phyloP scores from a whole-genome alignment of 305 asterid species.

The Fraxinus platypoda region DNA sequence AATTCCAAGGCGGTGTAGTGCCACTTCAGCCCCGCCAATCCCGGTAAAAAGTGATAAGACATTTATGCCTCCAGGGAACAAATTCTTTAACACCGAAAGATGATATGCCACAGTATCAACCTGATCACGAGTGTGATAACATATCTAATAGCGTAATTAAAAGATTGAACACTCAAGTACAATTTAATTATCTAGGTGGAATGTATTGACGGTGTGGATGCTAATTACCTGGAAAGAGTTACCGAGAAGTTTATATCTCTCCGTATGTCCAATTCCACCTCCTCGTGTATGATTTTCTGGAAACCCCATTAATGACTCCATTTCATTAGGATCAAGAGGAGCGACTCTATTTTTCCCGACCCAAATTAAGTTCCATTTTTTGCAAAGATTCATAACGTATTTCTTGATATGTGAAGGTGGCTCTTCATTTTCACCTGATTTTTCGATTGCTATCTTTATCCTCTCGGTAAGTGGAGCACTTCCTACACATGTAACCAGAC shows the following conservation, averaged over 20 bases:
- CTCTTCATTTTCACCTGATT: background rate
- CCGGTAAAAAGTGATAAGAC: constrained; percentile 52
- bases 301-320: background rate
- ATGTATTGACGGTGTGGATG: background rate
- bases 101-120: constrained; percentile 57
- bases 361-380: background rate
- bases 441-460: background rate
- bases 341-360: background rate
- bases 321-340: background rate
- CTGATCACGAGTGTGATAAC: constrained; percentile 21
- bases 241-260: background rate
- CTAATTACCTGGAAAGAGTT: background rate
- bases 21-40: constrained; percentile 57
- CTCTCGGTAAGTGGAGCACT: background rate
- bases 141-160: background rate
- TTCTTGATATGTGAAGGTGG: background rate
- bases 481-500: background rate
- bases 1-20: constrained; percentile 45
- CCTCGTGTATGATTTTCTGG: background rate
- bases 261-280: background rate
- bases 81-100: constrained; percentile 38
- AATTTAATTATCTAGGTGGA: background rate
- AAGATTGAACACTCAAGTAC: background rate
- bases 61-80: constrained; percentile 44
- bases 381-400: background rate